Percentiles rank a stretch among this genome's conserved stretches.
These are phyloP conservation scores for Cercospora beticola DNA, from an alignment of 2,329 filamentous ascomycete genomes.

Conservation along the genomic window DNA sequence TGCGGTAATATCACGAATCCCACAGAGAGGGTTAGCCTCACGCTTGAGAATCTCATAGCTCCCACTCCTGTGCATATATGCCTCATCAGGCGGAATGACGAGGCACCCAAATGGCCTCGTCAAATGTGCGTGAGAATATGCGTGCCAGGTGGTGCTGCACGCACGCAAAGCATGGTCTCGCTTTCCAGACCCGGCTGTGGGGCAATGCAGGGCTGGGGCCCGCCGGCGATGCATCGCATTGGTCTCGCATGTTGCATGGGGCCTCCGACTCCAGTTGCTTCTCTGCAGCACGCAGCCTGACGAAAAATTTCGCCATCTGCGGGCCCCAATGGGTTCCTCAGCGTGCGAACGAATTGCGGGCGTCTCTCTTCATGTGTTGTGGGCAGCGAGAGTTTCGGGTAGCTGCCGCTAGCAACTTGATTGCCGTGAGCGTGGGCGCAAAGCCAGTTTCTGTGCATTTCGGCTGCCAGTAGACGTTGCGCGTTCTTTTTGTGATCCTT, in stretches of 20 bases:
- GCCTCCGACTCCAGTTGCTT: neutral
- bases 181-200: neutral
- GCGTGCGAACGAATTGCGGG: neutral
- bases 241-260: neutral
- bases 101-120: neutral
- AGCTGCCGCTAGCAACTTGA: neutral
- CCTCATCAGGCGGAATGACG: neutral
- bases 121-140: neutral
- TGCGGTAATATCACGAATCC: neutral
- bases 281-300: conserved; percentile 1
- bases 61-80: neutral
- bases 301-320: conserved; percentile 10
- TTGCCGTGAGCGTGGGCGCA: conserved; percentile 1
- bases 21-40: neutral
- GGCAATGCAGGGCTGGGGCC: neutral
- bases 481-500: neutral
- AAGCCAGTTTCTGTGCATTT: conserved; percentile 9
- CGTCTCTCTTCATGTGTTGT: neutral
- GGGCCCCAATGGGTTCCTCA: neutral
- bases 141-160: neutral
- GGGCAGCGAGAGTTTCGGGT: neutral
- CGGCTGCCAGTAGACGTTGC: conserved; percentile 5
- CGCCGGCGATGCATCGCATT: neutral
- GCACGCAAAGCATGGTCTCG: neutral
- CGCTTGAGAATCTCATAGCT: neutral